These are phyloP conservation scores for Phytophthora melonis DNA, from an alignment of 352 stramenopile species.

Conservation along the genomic window DNA sequence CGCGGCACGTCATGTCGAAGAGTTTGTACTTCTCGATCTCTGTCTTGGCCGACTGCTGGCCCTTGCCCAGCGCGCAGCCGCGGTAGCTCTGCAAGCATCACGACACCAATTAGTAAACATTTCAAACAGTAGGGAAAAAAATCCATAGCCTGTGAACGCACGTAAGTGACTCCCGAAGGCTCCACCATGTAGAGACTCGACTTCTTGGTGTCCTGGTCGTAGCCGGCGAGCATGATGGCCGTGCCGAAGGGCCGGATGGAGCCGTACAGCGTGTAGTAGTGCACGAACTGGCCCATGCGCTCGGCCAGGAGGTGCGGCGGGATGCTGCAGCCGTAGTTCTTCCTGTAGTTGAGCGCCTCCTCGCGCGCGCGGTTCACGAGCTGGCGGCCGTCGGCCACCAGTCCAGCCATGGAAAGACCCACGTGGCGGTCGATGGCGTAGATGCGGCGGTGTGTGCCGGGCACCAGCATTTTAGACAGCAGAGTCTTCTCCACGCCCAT, in stretches of 20 bases:
- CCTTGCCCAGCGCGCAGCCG: conserved; percentile 97
- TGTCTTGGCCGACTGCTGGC: conserved; percentile 98
- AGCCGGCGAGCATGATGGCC: conserved; percentile 95
- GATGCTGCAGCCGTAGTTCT: conserved; percentile 96
- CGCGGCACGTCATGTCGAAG: conserved; percentile 93
- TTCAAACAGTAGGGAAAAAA: conserved; percentile 5
- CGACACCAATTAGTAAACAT: neutral
- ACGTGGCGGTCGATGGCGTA: conserved; percentile 93
- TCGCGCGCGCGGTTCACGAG: conserved; percentile 96
- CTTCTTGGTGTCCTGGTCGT: conserved; percentile 94
- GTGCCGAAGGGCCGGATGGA: conserved; percentile 97
- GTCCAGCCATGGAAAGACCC: conserved; percentile 95
- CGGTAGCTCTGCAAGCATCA: conserved; percentile 93
- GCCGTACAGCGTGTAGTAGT: conserved; percentile 99
- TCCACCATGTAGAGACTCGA: conserved; percentile 93
- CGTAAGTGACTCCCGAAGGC: conserved; percentile 92
- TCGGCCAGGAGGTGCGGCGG: conserved; percentile 94
- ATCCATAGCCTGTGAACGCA: conserved; percentile 41
- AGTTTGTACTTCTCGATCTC: conserved; percentile 99
- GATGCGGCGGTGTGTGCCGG: conserved; percentile 87
- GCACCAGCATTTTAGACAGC: conserved; percentile 93
- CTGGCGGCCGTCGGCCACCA: conserved; percentile 96
- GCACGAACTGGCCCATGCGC: conserved; percentile 96
- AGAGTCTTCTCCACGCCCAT: conserved; percentile 97
- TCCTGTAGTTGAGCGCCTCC: conserved; percentile 95